Base-by-base conservation (phyloP, 192 early-diverging fungal genomes). In the Coemansia sp. region DNA sequence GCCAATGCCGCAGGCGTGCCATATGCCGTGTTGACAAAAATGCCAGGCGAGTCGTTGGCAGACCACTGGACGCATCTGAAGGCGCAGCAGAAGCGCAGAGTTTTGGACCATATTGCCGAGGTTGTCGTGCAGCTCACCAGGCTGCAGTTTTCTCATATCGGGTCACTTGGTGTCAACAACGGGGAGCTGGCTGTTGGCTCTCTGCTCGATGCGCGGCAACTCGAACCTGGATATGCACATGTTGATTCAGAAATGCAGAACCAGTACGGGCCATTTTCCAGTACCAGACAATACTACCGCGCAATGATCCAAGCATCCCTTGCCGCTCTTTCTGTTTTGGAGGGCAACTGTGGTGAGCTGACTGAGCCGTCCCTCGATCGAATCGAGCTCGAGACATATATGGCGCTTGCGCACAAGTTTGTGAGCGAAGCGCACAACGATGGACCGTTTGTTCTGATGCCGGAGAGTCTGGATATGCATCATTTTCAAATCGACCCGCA, bases 401-500 rank as follows among this genome's bases (percentile, higher is more conserved):
- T 15, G 19, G 14, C 38, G 3, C 27, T 56, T 32, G 45, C 56
- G 0, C 52, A 47, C 15, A 50, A 58, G 24, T 65, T 75, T 22
- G 72, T 47, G 2, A 15, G 12, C 7, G 51, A 60, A 24, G n/a
- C 5, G 25, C 32, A 37, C 11, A 32, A 56, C 45, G 21, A 56
- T 11, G 70, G 70, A 0, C 65, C 70, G 17, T 79, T 73, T 66
- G 76, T 62, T 23, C 56, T 79, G 59, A 69, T 69, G 76, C 76
- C 70, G n/a, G 66, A 69, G 41, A 63, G 39, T 39, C 57, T 79
- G 9, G 76, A 79, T 55, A 17, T 62, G 23, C 70, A 73, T 39
- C 70, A 66, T 14, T 79, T 79, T 19, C 14, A 37, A 0, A 11
- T 79, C 5, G 63, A 79, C 21, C 58, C 62, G 7, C 48, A 32